Conservation (phyloP, 352 stramenopile species). For the Poterioochromonas sp. region DNA sequence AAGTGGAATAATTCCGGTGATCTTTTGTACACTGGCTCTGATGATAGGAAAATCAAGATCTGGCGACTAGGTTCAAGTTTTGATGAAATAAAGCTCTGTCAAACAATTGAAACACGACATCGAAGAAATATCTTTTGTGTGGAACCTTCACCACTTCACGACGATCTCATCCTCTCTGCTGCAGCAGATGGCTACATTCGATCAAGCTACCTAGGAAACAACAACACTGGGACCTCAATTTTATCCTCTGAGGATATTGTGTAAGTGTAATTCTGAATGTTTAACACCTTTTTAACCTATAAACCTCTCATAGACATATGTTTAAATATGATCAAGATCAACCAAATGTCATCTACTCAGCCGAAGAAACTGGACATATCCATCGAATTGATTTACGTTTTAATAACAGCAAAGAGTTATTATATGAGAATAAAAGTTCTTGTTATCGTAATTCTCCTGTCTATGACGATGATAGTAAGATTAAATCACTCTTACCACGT, state of each 20-base stretch:
- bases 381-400: background rate
- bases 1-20: background rate
- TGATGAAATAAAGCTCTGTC: background rate
- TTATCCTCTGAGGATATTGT: background rate
- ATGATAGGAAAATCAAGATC: slow-evolving; percentile 10
- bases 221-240: background rate
- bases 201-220: background rate
- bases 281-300: background rate
- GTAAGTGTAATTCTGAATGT: background rate
- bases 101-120: background rate
- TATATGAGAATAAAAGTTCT: background rate
- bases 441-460: background rate
- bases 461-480: background rate
- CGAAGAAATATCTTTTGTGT: slow-evolving; percentile 12
- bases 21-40: background rate
- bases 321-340: background rate
- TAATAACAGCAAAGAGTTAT: background rate
- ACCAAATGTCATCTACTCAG: slow-evolving; percentile 6
- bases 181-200: background rate
- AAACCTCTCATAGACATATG: background rate
- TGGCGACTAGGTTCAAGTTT: background rate
- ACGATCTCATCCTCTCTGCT: background rate
- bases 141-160: background rate
- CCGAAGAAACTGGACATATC: slow-evolving; percentile 1
- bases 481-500: no score